Conservation (phyloP, 768 basidiomycete species). For the Kwoniella europaea region DNA sequence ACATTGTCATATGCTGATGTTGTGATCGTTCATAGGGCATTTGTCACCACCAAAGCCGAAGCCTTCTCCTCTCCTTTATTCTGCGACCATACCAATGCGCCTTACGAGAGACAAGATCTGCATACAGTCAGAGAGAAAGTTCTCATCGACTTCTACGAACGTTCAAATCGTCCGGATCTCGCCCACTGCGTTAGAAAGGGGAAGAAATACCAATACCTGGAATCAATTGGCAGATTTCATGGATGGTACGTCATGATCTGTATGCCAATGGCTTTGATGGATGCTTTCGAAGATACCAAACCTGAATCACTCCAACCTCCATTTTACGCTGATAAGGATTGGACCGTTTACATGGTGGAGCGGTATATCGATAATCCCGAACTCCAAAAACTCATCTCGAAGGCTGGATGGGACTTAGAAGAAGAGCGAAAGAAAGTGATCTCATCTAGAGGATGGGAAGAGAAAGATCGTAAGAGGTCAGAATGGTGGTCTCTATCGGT, state of each 20-base stretch:
- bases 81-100: background rate
- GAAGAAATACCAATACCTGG: slow-evolving; percentile 9
- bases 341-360: background rate
- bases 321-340: background rate
- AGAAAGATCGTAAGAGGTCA: too few relatives aligned
- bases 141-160: slow-evolving; percentile 14
- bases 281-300: background rate
- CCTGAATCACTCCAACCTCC: background rate
- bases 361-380: background rate
- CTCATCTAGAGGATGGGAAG: too few relatives aligned
- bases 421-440: background rate
- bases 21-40: slow-evolving; percentile 8
- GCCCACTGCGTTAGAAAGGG: slow-evolving; percentile 27
- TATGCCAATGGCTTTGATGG: background rate
- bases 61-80: slow-evolving; percentile 18
- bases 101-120: background rate
- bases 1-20: background rate
- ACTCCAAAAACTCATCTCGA: background rate
- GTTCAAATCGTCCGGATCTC: slow-evolving; percentile 7
- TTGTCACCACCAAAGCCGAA: slow-evolving; percentile 23
- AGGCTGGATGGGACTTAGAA: background rate
- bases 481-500: too few relatives aligned
- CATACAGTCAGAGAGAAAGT: background rate
- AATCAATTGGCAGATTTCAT: slow-evolving; percentile 1
- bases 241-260: background rate